Base-by-base conservation (phyloP, 1,139 yeast species). In the Tardiomyces blankii region DNA sequence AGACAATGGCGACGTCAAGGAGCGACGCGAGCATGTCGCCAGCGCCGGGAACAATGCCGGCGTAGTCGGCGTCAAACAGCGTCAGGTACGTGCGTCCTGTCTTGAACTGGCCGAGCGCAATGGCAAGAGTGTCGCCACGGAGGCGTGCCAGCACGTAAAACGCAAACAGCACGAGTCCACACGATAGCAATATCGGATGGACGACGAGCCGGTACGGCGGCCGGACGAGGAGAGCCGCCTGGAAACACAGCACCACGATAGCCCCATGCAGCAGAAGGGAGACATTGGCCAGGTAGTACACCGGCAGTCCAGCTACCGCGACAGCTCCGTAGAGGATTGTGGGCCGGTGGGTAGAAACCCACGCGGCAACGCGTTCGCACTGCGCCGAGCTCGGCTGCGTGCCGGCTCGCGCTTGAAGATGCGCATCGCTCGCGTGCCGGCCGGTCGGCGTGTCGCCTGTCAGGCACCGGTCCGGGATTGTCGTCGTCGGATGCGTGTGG, bases 1-100 rank as follows among this genome's bases (percentile, higher is more conserved):
- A 77, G 1, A 83, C 88, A 63, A 84, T 84, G 2, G 87, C 77
- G 4, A 82, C 74, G 54, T 83, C 93, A 81, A 84, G 78, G 50
- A 84, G 61, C 0, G 88, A 75, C 8, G 80, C 64, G 39, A 84
- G 69, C 12, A 84, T 69, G 57, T 84, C 94, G 1, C 94, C 94
- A 39, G 91, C 85, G 0, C 94, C 94, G 0, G 94, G 93, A 75
- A 80, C 74, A 39, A 64, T 63, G 16, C 49, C 49, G 40, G 47
- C 46, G 49, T 28, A 49, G 42, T 45, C 64, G 18, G 64, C 59
- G 52, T 72, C 72, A 61, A 83, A 82, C 18, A 84, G 65, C 46
- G 73, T 67, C 40, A 80, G 61, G 56, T 84, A 84, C 19, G 71
- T 82, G 49, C 81, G 70, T 0, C 89, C 89, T 0, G 91, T 83